Evolutionary conservation across 2,329 filamentous ascomycete species (phyloP), one percentile per base, ranked within the genome.

Genomic region (Calonectria pseudoreteaudii): DNA sequence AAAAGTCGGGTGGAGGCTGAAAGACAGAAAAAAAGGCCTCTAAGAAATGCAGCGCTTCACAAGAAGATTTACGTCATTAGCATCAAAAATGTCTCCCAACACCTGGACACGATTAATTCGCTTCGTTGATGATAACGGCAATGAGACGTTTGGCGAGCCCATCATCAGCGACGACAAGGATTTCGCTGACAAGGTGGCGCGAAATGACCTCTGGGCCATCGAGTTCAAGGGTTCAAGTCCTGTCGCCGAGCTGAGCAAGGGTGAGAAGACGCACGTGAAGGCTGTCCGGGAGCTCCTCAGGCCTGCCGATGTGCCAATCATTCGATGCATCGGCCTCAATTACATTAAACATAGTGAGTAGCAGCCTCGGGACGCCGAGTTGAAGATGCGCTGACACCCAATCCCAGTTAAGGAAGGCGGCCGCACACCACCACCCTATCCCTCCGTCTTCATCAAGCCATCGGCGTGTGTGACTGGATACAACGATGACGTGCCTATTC

Each of bases 391-490:
- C 30, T 77, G 0, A 67, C 20, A 20, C 10, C 4, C 18, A 66
- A n/a, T 8, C 10, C 10, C 28, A 90, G 89, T 90, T 77, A 84
- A 87, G 73, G 88, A 90, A 81, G 88, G 87, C 20, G 87, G 88
- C 6, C 85, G 88, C 56, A 88, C 85, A 18, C 87, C 88, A 0
- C 88, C 88, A 0, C 87, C 88, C 1, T 88, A 84, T 71, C 87
- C 86, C 2, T 86, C 85, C 16, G 83, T 89, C 31, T 90, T 90
- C 80, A 89, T 89, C 77, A 90, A 90, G 84, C 86, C 84, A 14
- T 83, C 77, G 18, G 85, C 82, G 38, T 87, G 80, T 65, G 85
- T 87, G 56, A 82, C 83, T 49, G 76, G 79, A 70, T 83, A 75
- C 78, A 79, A 73, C 44, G 82, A 83, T 68, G 80, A 86, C 73